A percentile compares a stretch with the other conserved stretches of the same genome.
These are phyloP conservation scores for Lolium perenne DNA, from an alignment of 176 grass and related monocot species.

Conservation along the genomic window DNA sequence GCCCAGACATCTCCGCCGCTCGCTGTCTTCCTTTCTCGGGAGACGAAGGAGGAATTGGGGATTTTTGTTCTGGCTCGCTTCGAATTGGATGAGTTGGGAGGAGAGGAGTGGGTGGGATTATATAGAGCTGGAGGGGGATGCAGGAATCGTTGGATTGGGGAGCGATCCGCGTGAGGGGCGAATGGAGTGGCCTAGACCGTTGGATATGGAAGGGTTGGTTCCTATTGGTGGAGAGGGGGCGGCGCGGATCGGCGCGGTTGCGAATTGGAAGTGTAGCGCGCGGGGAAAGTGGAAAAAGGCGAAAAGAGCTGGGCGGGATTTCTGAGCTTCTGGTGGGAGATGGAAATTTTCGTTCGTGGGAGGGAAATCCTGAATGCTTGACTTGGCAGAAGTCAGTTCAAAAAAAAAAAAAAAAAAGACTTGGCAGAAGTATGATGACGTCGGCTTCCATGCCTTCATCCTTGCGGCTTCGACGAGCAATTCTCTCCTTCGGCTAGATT, in stretches of 20 bases:
- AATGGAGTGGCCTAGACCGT: not conserved
- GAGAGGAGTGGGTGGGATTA: fast-evolving
- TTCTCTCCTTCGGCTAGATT: no score
- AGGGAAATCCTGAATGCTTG: no score
- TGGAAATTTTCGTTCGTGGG: no score
- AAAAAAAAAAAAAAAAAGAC: no score
- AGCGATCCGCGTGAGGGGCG: slow-evolving; percentile 35
- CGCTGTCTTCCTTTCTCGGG: not conserved
- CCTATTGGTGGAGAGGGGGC: not conserved
- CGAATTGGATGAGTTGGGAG: not conserved
- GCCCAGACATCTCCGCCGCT: not conserved
- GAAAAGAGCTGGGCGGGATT: not conserved
- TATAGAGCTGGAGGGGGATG: not conserved
- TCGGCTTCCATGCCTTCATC: no score
- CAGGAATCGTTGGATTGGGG: slow-evolving; percentile 20
- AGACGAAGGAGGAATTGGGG: not conserved
- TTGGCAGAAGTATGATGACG: no score
- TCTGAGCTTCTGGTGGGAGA: not conserved
- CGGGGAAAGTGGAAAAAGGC: not conserved
- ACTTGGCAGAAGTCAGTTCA: no score
- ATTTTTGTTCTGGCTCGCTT: not conserved
- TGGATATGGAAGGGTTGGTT: not conserved
- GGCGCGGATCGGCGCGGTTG: slow-evolving; percentile 1
- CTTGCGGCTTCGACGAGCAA: no score
- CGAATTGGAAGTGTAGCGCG: not conserved